Evolutionary conservation across 805 yeast species (phyloP), one percentile per base, ranked within the genome.

Genomic region (Wickerhamomyces queroliae): DNA sequence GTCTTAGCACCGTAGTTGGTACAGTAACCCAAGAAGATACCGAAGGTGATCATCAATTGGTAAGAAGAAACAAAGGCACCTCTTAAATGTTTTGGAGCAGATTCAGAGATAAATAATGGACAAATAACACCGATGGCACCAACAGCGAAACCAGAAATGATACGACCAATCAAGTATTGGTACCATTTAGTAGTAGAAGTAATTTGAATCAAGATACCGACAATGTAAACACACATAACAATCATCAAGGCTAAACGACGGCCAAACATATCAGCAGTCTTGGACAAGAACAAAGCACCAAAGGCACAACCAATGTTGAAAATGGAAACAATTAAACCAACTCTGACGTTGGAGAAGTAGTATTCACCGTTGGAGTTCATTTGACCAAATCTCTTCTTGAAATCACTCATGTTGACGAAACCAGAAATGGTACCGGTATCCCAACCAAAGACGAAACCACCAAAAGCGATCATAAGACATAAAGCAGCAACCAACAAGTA

Each of bases 21-120:
- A 64, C 87, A 80, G 72, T 80, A 80, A 60, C 89, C 90, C 49
- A 82, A 66, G 64, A 82, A 80, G 53, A 82, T 82, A 66, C 88
- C 89, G 35, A 75, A 63, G 30, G 88, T 80, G 47, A 80, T 74
- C 73, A 73, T 76, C 58, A 82, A 67, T 63, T 82, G 89, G 69
- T 73, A 82, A 50, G 78, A 74, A 30, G 82, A 75, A 38, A 82
- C 87, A 42, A 81, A 68, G 29, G 84, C 69, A 60, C 88, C 88
- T 74, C 89, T 76, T 33, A 81, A 62, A 39, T 72, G 74, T 50
- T 78, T 80, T 53, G 90, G 90, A 42, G 88, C 64, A 42, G 80
- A 69, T 59, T 82, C 90, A 31, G 83, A 71, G 51, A 81, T 79
- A 59, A 80, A 76, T 58, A 86, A 64, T 37, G 95, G 90, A 25